Base-by-base conservation (phyloP, 1,284 basidiomycete genomes). In the Mycosarcoma mackinlayi region DNA sequence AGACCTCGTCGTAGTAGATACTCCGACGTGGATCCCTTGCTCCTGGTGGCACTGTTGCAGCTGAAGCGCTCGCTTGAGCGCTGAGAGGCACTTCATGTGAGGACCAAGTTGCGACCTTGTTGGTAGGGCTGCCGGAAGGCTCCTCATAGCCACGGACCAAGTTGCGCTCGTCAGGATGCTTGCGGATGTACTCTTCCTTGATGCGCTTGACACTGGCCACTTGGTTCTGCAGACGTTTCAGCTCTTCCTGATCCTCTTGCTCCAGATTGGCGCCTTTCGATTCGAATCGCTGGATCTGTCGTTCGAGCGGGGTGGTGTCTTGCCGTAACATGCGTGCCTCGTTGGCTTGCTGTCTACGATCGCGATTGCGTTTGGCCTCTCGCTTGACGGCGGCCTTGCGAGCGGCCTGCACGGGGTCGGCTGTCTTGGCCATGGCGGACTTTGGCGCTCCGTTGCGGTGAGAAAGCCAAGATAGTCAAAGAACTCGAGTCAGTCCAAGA, bases 1-100 rank as follows among this genome's bases (percentile, higher is more conserved):
- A 90, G 48, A 93, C 87, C 31, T 91, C 87, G 76, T 98, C 92
- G 83, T 93, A 97, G 83, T 97, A 97, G 38, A 94, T 86, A 83
- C 92, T 94, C 73, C 92, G 68, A 40, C 77, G 72, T 1, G 64
- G 69, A 42, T 74, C 57, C 16, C 45, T 45, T 10, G 42, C 33
- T 19, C 38, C 24, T 0, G 35, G 23, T 7, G 23, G 25, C 4
- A 27, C 6, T 13, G 24, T 2, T 24, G 28, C 16, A 4, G 6
- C 6, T 31, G n/a, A 21, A 16, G 1, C 25, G 35, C 31, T 33
- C 19, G 25, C n/a, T n/a, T n/a, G n/a, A n/a, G n/a, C n/a, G n/a
- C n/a, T n/a, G n/a, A n/a, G n/a, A n/a, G n/a, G n/a, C n/a, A n/a
- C n/a, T n/a, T n/a, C n/a, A n/a, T n/a, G n/a, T n/a, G n/a, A n/a